These are phyloP conservation scores for Fusarium sp. DNA, from an alignment of 2,329 filamentous ascomycete species.

Conservation along the genomic window DNA sequence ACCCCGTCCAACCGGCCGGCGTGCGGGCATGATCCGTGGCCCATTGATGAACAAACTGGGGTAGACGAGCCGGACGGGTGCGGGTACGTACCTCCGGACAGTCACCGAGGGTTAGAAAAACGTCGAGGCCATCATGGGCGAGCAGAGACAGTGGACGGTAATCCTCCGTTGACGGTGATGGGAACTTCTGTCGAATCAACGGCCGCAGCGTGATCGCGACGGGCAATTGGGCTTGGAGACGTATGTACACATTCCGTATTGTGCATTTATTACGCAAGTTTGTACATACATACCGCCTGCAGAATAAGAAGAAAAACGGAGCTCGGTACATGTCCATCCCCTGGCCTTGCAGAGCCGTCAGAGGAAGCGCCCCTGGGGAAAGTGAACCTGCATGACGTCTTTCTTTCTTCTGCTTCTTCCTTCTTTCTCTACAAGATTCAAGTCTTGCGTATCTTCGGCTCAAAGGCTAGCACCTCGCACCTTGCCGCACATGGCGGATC, in stretches of 20 bases:
- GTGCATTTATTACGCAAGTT: background rate
- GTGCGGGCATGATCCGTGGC: constrained; percentile 29
- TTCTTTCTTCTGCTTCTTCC: background rate
- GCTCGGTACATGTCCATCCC: constrained; percentile 9
- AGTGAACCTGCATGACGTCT: constrained; percentile 35
- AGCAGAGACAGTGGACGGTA: constrained; percentile 1
- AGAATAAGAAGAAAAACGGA: background rate
- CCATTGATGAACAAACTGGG: constrained; percentile 9
- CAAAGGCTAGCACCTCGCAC: constrained; percentile 30
- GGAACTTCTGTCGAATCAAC: constrained; percentile 20
- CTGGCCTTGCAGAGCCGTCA: constrained; percentile 4
- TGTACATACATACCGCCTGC: constrained; percentile 1
- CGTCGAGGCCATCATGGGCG: constrained; percentile 4
- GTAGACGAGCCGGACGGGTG: background rate
- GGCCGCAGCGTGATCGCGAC: constrained; percentile 27
- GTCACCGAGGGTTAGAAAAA: constrained; percentile 38
- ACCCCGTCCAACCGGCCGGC: constrained; percentile 2
- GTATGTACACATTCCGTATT: background rate
- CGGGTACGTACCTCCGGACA: constrained; percentile 45
- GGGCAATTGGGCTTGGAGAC: constrained; percentile 18
- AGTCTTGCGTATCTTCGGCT: constrained; percentile 35
- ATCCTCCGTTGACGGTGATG: background rate
- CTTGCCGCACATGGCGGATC: background rate
- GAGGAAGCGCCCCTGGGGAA: background rate
- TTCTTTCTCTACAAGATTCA: background rate